Evolutionary conservation across 2,329 filamentous ascomycete species (phyloP).

Genomic region (Penicillium hordei): DNA sequence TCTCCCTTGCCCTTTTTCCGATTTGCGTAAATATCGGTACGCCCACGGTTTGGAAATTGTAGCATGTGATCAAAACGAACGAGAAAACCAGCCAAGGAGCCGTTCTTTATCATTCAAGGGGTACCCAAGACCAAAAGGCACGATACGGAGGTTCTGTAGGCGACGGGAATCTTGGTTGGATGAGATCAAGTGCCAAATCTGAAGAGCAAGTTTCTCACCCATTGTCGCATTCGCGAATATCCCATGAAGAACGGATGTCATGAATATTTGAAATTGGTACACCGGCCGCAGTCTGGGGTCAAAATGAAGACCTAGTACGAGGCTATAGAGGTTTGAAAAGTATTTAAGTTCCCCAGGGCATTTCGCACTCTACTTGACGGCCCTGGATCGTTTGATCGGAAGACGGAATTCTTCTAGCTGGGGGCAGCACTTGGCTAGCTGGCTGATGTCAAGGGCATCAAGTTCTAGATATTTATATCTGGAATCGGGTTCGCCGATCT

Average conservation of each 20-base stretch:
- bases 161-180: not conserved
- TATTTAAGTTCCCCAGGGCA: slow-evolving; percentile 9
- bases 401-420: slow-evolving; percentile 13
- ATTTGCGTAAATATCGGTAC: not conserved
- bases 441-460: not conserved
- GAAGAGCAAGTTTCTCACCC: slow-evolving; percentile 11
- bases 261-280: not conserved
- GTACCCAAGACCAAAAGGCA: not conserved
- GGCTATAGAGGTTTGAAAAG: slow-evolving; percentile 11
- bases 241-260: not conserved
- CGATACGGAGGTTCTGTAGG: slow-evolving; percentile 4
- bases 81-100: not conserved
- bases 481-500: not conserved
- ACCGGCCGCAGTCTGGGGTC: not conserved
- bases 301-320: slow-evolving; percentile 9
- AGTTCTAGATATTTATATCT: not conserved
- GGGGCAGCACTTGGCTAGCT: slow-evolving; percentile 5
- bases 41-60: slow-evolving; percentile 4
- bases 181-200: slow-evolving; percentile 12
- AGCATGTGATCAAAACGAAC: slow-evolving; percentile 12
- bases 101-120: not conserved
- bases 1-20: slow-evolving; percentile 2
- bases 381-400: slow-evolving; percentile 10
- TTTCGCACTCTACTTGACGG: slow-evolving; percentile 11
- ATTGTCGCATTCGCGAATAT: slow-evolving; percentile 14